Percentiles rank a stretch among this genome's conserved stretches.
Conservation (phyloP, 31 red algal species). For the Endocladia muricata region DNA sequence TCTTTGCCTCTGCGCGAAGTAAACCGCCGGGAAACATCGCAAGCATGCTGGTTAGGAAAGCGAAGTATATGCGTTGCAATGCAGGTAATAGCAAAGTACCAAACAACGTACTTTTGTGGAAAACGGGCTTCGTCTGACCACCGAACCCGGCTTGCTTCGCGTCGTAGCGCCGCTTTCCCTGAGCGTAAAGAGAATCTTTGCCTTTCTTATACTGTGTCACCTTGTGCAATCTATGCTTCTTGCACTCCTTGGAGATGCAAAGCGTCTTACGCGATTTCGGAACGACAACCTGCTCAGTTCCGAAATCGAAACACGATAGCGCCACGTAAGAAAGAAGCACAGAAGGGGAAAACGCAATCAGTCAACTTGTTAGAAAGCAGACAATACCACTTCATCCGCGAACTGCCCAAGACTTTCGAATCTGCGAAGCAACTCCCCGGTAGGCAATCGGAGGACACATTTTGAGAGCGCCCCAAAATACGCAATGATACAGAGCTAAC, state of each 20-base stretch:
- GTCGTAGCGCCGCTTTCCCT: constrained; percentile 99
- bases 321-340: background rate
- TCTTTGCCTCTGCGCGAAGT: constrained; percentile 84
- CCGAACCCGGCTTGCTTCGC: constrained; percentile 96
- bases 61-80: too few relatives aligned
- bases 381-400: too few relatives aligned
- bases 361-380: background rate
- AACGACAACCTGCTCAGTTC: constrained; percentile 74
- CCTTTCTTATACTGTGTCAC: constrained; percentile 99
- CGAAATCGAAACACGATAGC: background rate
- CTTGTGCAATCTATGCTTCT: constrained; percentile 97
- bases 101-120: constrained; percentile 89
- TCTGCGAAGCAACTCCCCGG: too few relatives aligned
- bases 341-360: background rate
- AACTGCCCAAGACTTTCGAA: too few relatives aligned
- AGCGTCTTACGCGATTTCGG: constrained; percentile 93
- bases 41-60: too few relatives aligned
- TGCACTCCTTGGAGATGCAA: constrained; percentile 79
- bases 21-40: too few relatives aligned
- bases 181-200: constrained; percentile 87
- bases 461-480: too few relatives aligned
- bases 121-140: constrained; percentile 99
- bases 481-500: too few relatives aligned
- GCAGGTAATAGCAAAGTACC: too few relatives aligned
- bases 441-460: too few relatives aligned